Evolutionary conservation across 371 early-diverging fungal genomes (phyloP).

Genomic region (Batrachochytrium dendrobatidis): DNA sequence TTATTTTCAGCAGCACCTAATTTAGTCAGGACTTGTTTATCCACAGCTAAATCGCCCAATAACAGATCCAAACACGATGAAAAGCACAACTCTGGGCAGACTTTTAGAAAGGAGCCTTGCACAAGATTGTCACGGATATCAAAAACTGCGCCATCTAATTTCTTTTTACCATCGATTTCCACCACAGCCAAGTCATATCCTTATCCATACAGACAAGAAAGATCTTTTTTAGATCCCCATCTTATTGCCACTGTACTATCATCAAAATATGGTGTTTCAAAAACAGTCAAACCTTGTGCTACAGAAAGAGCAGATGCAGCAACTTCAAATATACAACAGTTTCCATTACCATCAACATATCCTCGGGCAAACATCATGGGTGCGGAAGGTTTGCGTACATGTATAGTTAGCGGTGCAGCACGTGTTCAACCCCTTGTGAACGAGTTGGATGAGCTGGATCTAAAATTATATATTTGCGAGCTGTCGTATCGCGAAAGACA

Average conservation of each 20-base stretch:
- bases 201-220: neutral
- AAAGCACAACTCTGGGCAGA: too few relatives aligned
- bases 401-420: neutral
- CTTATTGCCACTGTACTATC: neutral
- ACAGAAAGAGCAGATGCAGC: neutral
- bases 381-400: neutral
- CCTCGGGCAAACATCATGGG: too few relatives aligned
- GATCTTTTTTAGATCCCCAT: neutral
- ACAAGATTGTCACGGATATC: too few relatives aligned
- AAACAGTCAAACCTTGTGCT: neutral
- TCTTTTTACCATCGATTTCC: conserved; percentile 1
- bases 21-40: too few relatives aligned
- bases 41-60: too few relatives aligned
- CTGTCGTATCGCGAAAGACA: neutral
- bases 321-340: too few relatives aligned
- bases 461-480: neutral
- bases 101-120: too few relatives aligned
- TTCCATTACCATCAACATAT: too few relatives aligned
- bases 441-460: neutral
- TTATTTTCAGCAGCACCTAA: too few relatives aligned
- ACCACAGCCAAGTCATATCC: neutral
- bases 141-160: neutral
- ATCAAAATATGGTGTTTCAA: too few relatives aligned
- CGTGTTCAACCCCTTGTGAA: neutral
- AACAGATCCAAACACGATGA: too few relatives aligned